Percentiles rank a stretch among this genome's conserved stretches.
Evolutionary conservation across 1,139 yeast genomes (phyloP).

Genomic region (Suhomyces taliae): DNA sequence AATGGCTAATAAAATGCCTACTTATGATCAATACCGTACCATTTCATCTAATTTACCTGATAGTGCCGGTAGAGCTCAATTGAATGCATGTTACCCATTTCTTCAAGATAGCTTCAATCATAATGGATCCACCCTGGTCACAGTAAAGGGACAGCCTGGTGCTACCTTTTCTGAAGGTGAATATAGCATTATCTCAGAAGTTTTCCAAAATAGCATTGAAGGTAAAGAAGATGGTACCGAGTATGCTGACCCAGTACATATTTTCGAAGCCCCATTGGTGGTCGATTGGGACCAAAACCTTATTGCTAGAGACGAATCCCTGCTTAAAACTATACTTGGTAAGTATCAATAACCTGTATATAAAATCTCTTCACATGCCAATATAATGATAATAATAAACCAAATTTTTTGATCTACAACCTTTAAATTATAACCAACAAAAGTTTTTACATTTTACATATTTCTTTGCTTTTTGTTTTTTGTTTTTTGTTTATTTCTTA

Average conservation of each 20-base stretch:
- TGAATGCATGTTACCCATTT: constrained; percentile 41
- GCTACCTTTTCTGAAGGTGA: constrained; percentile 41
- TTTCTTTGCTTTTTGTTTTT: too few species aligned
- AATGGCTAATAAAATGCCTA: constrained; percentile 44
- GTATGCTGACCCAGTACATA: constrained; percentile 33
- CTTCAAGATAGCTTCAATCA: constrained; percentile 27
- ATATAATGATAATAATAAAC: too few species aligned
- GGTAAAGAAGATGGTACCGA: constrained; percentile 19
- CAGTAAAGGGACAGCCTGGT: constrained; percentile 30
- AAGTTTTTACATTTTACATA: too few species aligned
- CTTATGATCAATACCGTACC: constrained; percentile 41
- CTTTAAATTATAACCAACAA: neutral
- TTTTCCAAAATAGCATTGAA: constrained; percentile 33
- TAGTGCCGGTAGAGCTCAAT: constrained; percentile 24
- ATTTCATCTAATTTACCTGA: constrained; percentile 30
- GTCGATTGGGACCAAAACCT: constrained; percentile 51
- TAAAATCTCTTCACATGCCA: neutral
- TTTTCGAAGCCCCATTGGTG: constrained; percentile 45
- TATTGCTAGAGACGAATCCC: constrained; percentile 42
- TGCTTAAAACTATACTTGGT: constrained; percentile 31
- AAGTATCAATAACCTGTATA: constrained; percentile 23
- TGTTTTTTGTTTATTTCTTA: too few species aligned
- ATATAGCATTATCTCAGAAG: constrained; percentile 41
- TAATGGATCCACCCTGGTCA: constrained; percentile 21
- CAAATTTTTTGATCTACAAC: neutral